phyloP scores from a whole-genome alignment of 2,329 filamentous ascomycete species.

The Penicillium sp. region DNA sequence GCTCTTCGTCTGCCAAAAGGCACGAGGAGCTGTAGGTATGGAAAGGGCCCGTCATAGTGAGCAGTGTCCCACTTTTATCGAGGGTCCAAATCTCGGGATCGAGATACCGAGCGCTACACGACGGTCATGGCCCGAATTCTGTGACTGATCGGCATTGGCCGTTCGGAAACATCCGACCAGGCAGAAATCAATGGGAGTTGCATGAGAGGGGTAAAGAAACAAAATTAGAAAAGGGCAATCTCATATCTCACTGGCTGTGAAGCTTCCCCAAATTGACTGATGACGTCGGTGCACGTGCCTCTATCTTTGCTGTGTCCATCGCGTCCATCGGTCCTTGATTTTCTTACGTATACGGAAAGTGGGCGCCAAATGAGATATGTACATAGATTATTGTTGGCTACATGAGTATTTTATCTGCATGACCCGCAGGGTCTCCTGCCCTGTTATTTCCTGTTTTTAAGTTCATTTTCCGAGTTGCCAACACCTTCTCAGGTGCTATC shows the following conservation, averaged over 20 bases:
- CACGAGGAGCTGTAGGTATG: conserved; percentile 62
- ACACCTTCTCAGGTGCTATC: not conserved
- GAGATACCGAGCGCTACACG: conserved; percentile 7
- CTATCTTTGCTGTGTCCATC: not conserved
- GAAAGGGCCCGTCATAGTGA: conserved; percentile 38
- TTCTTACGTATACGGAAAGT: not conserved
- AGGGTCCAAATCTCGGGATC: conserved; percentile 8
- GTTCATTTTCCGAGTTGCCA: not conserved
- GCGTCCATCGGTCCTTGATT: not conserved
- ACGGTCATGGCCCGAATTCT: conserved; percentile 11
- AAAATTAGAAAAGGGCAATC: not conserved
- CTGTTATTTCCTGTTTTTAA: not conserved
- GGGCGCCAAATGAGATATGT: not conserved
- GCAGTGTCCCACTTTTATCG: conserved; percentile 13
- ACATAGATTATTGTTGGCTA: not conserved
- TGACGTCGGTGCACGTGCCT: conserved; percentile 38
- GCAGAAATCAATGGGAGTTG: not conserved
- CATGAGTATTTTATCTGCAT: not conserved
- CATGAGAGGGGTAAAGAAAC: conserved; percentile 1
- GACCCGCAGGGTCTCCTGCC: too few relatives aligned
- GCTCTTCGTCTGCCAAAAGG: conserved; percentile 40
- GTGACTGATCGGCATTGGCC: conserved; percentile 2
- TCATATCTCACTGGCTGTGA: conserved; percentile 6
- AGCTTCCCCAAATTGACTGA: conserved; percentile 20
- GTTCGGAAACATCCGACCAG: conserved; percentile 7